Conservation (phyloP, 805 yeast species). For the Zygosaccharomyces pseudorouxii region DNA sequence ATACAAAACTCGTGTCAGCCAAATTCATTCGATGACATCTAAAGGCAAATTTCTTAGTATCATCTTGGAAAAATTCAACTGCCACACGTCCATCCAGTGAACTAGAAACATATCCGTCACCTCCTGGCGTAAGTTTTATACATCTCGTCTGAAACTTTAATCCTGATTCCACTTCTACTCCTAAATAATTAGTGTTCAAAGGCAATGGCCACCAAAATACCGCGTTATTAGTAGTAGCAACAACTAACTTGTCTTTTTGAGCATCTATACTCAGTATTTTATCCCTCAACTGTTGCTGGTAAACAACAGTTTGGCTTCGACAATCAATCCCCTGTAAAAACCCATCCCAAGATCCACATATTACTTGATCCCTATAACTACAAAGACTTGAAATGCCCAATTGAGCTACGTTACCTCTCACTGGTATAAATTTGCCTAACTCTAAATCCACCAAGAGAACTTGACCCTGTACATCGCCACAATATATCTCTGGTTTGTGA, state of each 20-base stretch:
- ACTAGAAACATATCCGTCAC: conserved; percentile 57
- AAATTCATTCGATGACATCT: conserved; percentile 64
- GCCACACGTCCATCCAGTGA: conserved; percentile 83
- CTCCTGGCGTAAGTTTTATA: conserved; percentile 48
- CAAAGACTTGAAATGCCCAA: conserved; percentile 39
- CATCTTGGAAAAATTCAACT: conserved; percentile 55
- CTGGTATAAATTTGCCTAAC: conserved; percentile 31
- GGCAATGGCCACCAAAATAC: conserved; percentile 34
- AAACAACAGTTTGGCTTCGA: conserved; percentile 21
- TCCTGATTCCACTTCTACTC: conserved; percentile 47
- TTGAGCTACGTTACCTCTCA: conserved; percentile 34
- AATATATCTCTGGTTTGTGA: conserved; percentile 34
- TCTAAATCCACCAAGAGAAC: conserved; percentile 50
- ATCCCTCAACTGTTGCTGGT: conserved; percentile 10
- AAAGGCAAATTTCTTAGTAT: conserved; percentile 62
- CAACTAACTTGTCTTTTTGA: conserved; percentile 41
- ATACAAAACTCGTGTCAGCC: conserved; percentile 52
- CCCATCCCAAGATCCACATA: conserved; percentile 60
- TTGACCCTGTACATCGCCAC: conserved; percentile 54
- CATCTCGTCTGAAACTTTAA: conserved; percentile 61
- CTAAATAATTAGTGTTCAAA: conserved; percentile 4
- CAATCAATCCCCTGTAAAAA: conserved; percentile 46
- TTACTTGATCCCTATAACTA: conserved; percentile 32
- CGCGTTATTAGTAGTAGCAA: conserved; percentile 50
- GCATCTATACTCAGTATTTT: conserved; percentile 56